These are phyloP conservation scores for Calcarisporium arbuscula DNA, from an alignment of 2,329 filamentous ascomycete species.

Conservation along the genomic window DNA sequence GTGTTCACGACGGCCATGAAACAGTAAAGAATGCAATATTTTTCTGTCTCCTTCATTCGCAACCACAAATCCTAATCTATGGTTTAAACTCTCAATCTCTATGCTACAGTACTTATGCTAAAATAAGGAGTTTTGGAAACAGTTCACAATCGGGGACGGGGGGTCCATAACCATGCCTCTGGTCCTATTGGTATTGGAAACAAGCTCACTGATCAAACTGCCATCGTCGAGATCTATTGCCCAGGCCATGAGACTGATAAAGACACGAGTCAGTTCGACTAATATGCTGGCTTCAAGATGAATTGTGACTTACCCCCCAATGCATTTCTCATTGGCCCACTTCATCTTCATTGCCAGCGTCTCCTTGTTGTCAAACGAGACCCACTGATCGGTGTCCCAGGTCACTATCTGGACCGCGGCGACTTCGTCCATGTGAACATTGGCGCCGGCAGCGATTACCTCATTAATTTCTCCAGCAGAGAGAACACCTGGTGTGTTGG, in stretches of 20 bases:
- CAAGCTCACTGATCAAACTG: conserved; percentile 1
- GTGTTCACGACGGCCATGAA: too few species aligned
- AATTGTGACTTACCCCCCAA: conserved; percentile 14
- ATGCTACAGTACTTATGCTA: too few species aligned
- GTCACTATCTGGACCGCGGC: conserved; percentile 12
- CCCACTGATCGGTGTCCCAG: conserved; percentile 19
- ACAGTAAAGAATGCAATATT: too few species aligned
- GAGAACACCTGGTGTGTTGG: conserved; percentile 21
- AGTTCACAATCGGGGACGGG: too few species aligned
- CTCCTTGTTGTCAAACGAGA: conserved; percentile 19
- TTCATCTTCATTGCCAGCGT: conserved; percentile 13
- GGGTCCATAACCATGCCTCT: too few species aligned
- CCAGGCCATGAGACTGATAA: conserved; percentile 27
- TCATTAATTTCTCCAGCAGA: conserved; percentile 23
- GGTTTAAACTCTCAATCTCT: too few species aligned
- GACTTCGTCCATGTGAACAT: conserved; percentile 5
- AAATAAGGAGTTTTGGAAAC: too few species aligned
- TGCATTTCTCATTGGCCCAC: conserved; percentile 10
- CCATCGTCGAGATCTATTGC: conserved; percentile 21
- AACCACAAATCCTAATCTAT: too few species aligned
- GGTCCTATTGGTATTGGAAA: too few species aligned
- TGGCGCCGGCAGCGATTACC: conserved; percentile 18
- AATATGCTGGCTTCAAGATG: too few species aligned
- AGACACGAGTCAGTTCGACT: too few species aligned
- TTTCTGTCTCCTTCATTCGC: too few species aligned